phyloP scores from a whole-genome alignment of 1,284 basidiomycete genomes.

The Rhodofomes roseus region DNA sequence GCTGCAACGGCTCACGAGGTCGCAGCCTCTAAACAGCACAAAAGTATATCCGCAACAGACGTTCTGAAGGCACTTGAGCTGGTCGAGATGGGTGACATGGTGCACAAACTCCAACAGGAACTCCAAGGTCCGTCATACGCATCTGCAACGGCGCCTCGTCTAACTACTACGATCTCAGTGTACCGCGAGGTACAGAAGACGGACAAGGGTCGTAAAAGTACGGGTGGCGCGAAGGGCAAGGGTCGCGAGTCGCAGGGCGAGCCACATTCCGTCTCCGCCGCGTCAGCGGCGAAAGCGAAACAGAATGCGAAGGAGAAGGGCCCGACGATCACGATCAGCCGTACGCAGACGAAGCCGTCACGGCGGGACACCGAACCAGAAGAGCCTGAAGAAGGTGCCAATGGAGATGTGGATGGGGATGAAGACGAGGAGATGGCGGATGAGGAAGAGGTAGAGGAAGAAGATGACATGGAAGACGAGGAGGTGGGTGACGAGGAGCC shows the following conservation, averaged over 20 bases:
- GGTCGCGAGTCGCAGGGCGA: slow-evolving; percentile 20
- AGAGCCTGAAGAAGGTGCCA: slow-evolving; percentile 28
- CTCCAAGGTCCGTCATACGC: slow-evolving; percentile 53
- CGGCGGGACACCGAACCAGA: slow-evolving; percentile 15
- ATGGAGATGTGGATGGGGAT: slow-evolving; percentile 17
- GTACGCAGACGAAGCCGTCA: slow-evolving; percentile 3
- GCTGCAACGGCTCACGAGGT: slow-evolving; percentile 76
- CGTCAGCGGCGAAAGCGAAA: slow-evolving; percentile 16
- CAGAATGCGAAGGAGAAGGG: slow-evolving; percentile 20
- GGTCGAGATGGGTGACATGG: slow-evolving; percentile 77
- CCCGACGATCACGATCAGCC: slow-evolving; percentile 22
- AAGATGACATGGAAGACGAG: slow-evolving; percentile 17
- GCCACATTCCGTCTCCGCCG: slow-evolving; percentile 14
- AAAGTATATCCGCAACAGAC: slow-evolving; percentile 84
- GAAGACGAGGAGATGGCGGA: slow-evolving; percentile 28
- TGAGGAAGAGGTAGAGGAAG: slow-evolving; percentile 17
- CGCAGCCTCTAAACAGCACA: slow-evolving; percentile 80
- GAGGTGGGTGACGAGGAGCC: slow-evolving; percentile 16
- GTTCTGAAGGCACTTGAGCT: slow-evolving; percentile 83
- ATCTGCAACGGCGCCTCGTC: background rate
- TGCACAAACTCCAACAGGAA: slow-evolving; percentile 66
- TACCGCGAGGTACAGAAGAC: slow-evolving; percentile 56
- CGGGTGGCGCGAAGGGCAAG: slow-evolving; percentile 35
- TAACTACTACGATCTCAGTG: slow-evolving; percentile 33
- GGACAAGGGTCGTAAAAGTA: slow-evolving; percentile 43